Percentiles rank a stretch among this genome's conserved stretches.
Conservation (phyloP, 108 stramenopile species). For the Mayamaea pseudoterrestris region DNA sequence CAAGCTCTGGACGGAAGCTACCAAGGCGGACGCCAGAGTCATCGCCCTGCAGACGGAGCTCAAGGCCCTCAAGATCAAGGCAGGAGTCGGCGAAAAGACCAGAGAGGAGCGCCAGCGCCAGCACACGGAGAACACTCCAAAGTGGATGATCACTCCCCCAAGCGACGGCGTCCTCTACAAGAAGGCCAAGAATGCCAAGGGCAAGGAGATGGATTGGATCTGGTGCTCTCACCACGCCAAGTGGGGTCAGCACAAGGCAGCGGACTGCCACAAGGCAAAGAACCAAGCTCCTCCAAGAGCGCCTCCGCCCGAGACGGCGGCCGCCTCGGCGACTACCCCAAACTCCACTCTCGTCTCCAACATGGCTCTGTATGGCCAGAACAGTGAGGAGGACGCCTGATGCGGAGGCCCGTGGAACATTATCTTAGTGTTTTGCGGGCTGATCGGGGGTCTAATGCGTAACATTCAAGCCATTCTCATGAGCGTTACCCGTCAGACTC, state of each 20-base stretch:
- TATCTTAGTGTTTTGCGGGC: neutral
- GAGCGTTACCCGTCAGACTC: no score
- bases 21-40: constrained; percentile 8
- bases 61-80: neutral
- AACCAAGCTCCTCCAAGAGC: neutral
- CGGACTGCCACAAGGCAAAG: neutral
- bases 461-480: no score
- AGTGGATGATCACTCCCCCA: neutral
- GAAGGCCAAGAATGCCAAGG: neutral
- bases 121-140: neutral
- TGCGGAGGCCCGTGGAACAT: neutral
- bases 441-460: neutral
- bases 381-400: neutral
- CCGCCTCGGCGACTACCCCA: neutral
- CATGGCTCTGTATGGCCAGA: neutral
- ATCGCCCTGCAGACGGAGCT: constrained; percentile 15
- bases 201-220: neutral
- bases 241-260: neutral
- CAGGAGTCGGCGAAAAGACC: neutral
- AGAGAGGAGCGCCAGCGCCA: neutral
- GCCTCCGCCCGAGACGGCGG: neutral
- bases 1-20: constrained; percentile 4
- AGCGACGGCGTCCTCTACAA: neutral
- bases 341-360: neutral
- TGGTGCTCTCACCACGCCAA: neutral